phyloP scores from a whole-genome alignment of 73 alveolate species.

The Paramecium sonneborni region DNA sequence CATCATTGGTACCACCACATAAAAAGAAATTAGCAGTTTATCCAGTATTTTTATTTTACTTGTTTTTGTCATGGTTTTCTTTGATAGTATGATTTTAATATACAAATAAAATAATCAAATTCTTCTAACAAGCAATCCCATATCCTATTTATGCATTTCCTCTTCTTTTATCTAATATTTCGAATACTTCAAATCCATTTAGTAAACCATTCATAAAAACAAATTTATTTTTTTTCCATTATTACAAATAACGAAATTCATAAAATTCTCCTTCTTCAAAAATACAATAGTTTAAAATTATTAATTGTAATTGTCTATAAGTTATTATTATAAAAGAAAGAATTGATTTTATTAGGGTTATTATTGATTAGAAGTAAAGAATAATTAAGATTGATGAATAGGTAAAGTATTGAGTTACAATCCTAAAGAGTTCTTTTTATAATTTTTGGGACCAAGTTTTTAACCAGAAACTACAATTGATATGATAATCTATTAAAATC shows the following conservation, averaged over 20 bases:
- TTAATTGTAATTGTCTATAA: background rate
- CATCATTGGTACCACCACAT: slow-evolving; percentile 75
- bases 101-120: background rate
- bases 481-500: background rate
- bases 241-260: background rate
- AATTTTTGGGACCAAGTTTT: background rate
- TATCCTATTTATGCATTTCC: slow-evolving; percentile 29
- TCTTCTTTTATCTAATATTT: slow-evolving; percentile 42
- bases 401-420: background rate
- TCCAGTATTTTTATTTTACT: slow-evolving; percentile 93
- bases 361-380: background rate
- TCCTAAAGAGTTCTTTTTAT: background rate
- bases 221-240: background rate
- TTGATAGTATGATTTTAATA: slow-evolving; percentile 61
- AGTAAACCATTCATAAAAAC: slow-evolving; percentile 25
- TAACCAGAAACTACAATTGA: background rate
- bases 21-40: slow-evolving; percentile 86
- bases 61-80: slow-evolving; percentile 94
- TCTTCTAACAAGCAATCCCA: slow-evolving; percentile 43
- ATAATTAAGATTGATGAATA: background rate
- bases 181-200: slow-evolving; percentile 50
- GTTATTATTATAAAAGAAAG: too few species aligned
- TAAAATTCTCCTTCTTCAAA: background rate
- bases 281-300: background rate
- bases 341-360: too few species aligned